phyloP scores from a whole-genome alignment of 768 basidiomycete genomes.

The Harrya chromipes region DNA sequence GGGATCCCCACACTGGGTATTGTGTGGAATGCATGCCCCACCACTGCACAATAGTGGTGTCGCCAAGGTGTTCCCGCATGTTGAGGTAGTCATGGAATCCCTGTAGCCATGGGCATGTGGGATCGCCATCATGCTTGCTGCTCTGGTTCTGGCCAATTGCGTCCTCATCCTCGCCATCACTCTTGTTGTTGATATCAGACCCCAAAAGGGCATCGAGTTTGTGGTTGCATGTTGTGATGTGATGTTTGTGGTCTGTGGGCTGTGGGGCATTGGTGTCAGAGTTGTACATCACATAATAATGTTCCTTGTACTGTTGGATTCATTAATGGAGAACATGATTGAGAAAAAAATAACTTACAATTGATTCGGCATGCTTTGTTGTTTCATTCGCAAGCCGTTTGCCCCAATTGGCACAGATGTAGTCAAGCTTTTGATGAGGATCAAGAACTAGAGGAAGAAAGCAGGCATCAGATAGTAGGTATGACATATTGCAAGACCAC shows the following conservation, averaged over 20 bases:
- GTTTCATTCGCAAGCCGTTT: not conserved
- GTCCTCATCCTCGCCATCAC: not conserved
- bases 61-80: not conserved
- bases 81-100: constrained; percentile 12
- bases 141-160: not conserved
- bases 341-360: not conserved
- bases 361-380: not conserved
- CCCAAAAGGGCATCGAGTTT: constrained; percentile 1
- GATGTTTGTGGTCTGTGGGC: not conserved
- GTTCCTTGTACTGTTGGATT: constrained; percentile 8
- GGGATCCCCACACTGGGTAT: constrained; percentile 6
- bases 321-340: not conserved
- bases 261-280: not conserved
- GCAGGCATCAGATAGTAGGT: not conserved
- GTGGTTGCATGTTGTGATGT: constrained; percentile 3
- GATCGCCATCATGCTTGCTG: not conserved
- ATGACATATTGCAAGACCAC: not conserved
- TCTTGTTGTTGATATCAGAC: not conserved
- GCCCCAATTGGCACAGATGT: constrained; percentile 3
- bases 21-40: not conserved
- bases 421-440: constrained; percentile 5
- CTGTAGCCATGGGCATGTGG: not conserved
- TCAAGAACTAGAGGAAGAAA: not conserved
- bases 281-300: not conserved
- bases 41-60: constrained; percentile 5